These are phyloP conservation scores for Dovyalis caffra DNA, from an alignment of 345 rosid genomes.

Conservation along the genomic window DNA sequence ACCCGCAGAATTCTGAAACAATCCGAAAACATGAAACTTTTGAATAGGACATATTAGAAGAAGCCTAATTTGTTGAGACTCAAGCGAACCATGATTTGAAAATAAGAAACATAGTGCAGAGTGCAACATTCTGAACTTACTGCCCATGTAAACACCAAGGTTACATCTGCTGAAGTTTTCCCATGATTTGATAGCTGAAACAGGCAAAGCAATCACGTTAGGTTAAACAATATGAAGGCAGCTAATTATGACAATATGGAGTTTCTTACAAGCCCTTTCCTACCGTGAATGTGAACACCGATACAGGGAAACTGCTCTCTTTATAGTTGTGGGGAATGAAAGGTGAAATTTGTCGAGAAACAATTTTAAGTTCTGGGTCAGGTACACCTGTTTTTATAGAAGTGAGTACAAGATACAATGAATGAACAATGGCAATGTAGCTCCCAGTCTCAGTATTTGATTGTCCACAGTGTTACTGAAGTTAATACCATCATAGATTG, in stretches of 20 bases:
- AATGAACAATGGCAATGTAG: too few relatives aligned
- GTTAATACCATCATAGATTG: constrained; percentile 67
- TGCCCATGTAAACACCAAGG: constrained; percentile 90
- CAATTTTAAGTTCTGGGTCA: constrained; percentile 82
- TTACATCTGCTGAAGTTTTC: constrained; percentile 62
- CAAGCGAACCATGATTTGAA: not conserved
- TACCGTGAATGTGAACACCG: constrained; percentile 85
- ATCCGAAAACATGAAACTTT: not conserved
- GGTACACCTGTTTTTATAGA: constrained; percentile 68
- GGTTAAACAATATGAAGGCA: constrained; percentile 5
- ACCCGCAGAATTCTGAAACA: constrained; percentile 82
- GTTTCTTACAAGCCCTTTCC: constrained; percentile 17
- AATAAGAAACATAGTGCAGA: not conserved
- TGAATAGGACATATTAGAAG: not conserved
- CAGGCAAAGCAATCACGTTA: constrained; percentile 13
- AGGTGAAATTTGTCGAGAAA: constrained; percentile 90
- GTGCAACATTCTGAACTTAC: constrained; percentile 44
- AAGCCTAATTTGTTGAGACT: not conserved
- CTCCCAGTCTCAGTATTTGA: not conserved
- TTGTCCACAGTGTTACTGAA: not conserved
- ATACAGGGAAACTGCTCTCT: constrained; percentile 91
- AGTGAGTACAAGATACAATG: not conserved
- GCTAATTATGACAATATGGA: not conserved
- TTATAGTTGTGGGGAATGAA: constrained; percentile 88
- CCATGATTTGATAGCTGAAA: constrained; percentile 74